A percentile compares a stretch with the other conserved stretches of the same genome.
Conservation (phyloP, 192 early-diverging fungal genomes). For the Entrophospora sp. region DNA sequence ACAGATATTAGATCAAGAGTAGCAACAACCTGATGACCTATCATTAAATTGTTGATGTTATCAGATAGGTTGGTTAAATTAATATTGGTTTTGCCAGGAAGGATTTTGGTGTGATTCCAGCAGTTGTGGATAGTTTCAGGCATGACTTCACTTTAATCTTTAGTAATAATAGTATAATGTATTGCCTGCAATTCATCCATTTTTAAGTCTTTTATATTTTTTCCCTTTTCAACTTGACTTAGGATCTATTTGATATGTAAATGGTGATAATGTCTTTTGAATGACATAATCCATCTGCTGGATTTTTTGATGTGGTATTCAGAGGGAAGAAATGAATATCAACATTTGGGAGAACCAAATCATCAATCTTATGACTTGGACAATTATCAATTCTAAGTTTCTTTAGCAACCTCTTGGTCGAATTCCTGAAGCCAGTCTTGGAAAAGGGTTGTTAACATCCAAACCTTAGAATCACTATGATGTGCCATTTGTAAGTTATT, state of each 20-base stretch:
- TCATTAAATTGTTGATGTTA: too few species aligned
- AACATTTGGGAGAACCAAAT: neutral
- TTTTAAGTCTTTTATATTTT: neutral
- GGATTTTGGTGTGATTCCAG: constrained; percentile 2
- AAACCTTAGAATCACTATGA: constrained; percentile 6
- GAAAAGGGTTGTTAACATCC: constrained; percentile 7
- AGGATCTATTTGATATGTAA: neutral
- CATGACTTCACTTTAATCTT: neutral
- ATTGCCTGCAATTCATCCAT: constrained; percentile 4
- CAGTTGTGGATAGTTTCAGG: neutral
- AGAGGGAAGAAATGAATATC: neutral
- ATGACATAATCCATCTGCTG: neutral
- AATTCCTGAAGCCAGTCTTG: constrained; percentile 12
- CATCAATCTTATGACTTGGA: constrained; percentile 9
- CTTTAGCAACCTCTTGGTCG: constrained; percentile 2
- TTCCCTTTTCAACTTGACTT: neutral
- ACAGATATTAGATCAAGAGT: too few species aligned
- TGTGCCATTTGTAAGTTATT: constrained; percentile 3
- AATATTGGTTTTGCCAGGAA: too few species aligned
- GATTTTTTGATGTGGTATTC: neutral
- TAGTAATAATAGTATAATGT: neutral
- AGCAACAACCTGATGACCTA: too few species aligned
- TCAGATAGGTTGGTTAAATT: too few species aligned
- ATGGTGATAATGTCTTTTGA: neutral
- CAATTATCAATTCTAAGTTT: constrained; percentile 10